Percentiles rank a stretch among this genome's conserved stretches.
Conservation (phyloP, 177 flowering plant species). For the Vitis hybrid region DNA sequence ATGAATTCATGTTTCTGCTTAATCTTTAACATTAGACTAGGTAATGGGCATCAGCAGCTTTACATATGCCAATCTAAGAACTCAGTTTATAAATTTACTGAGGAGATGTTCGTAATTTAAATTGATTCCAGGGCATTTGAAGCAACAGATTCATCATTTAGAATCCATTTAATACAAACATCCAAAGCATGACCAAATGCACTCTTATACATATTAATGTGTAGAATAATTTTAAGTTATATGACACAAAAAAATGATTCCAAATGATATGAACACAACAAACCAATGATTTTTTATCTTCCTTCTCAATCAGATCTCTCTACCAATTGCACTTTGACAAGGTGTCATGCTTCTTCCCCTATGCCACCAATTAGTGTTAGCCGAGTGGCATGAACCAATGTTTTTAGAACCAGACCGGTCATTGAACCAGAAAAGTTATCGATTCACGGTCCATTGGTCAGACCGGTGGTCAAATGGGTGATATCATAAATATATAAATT, state of each 20-base stretch:
- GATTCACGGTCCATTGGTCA: too few relatives aligned
- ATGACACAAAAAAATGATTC: background rate
- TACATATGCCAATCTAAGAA: background rate
- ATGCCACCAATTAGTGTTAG: too few relatives aligned
- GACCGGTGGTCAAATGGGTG: rapidly evolving
- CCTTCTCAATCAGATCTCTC: too few relatives aligned
- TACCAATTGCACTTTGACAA: too few relatives aligned
- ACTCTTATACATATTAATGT: background rate
- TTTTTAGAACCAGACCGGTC: rapidly evolving
- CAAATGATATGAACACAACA: background rate
- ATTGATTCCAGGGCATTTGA: too few relatives aligned
- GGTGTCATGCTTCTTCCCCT: too few relatives aligned
- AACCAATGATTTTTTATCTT: too few relatives aligned
- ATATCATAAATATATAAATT: too few relatives aligned
- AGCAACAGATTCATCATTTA: too few relatives aligned
- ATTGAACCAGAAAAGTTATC: rapidly evolving
- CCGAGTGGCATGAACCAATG: rapidly evolving
- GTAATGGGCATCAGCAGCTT: background rate
- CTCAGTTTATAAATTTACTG: background rate
- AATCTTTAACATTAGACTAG: background rate
- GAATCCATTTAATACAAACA: too few relatives aligned
- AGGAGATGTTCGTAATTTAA: too few relatives aligned
- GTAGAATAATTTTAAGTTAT: background rate
- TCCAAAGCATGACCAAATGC: too few relatives aligned
- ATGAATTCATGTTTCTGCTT: background rate